These are phyloP conservation scores for Corniculantispora saksenae DNA, from an alignment of 2,329 filamentous ascomycete genomes.

Conservation along the genomic window DNA sequence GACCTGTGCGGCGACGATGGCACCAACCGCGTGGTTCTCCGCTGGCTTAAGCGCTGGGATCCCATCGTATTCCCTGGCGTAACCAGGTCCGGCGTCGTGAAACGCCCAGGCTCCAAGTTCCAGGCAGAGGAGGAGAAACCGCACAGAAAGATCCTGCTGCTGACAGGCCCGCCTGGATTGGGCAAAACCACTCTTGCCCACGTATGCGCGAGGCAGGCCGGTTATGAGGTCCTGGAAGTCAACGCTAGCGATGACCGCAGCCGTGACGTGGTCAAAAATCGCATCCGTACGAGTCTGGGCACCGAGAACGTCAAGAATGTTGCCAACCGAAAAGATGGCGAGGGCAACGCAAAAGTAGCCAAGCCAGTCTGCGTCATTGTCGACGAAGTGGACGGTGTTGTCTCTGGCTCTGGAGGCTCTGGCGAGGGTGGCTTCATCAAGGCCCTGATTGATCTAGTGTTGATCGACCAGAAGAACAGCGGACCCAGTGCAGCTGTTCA, in stretches of 20 bases:
- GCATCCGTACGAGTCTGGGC: constrained; percentile 87
- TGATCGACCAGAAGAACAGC: constrained; percentile 79
- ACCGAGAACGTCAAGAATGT: constrained; percentile 90
- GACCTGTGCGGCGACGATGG: constrained; percentile 93
- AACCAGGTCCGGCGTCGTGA: constrained; percentile 50
- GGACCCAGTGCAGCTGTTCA: constrained; percentile 31
- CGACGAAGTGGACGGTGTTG: constrained; percentile 94
- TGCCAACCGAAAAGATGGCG: constrained; percentile 58
- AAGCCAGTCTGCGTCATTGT: constrained; percentile 91
- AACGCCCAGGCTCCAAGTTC: constrained; percentile 44
- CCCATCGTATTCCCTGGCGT: constrained; percentile 84
- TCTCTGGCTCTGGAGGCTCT: constrained; percentile 72
- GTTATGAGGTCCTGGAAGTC: constrained; percentile 95
- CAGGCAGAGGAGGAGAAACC: constrained; percentile 67
- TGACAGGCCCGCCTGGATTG: constrained; percentile 88
- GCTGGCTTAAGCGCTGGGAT: constrained; percentile 96
- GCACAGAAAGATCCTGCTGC: constrained; percentile 83
- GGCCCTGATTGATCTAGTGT: constrained; percentile 86
- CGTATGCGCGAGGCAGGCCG: constrained; percentile 91
- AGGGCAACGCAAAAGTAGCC: constrained; percentile 66
- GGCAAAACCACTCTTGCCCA: constrained; percentile 97
- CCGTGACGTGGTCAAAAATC: constrained; percentile 82
- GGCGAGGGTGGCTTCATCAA: constrained; percentile 95
- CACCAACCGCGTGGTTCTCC: constrained; percentile 84
- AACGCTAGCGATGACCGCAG: constrained; percentile 97